phyloP scores from a whole-genome alignment of 768 basidiomycete species.

The Amanita exitialis region DNA sequence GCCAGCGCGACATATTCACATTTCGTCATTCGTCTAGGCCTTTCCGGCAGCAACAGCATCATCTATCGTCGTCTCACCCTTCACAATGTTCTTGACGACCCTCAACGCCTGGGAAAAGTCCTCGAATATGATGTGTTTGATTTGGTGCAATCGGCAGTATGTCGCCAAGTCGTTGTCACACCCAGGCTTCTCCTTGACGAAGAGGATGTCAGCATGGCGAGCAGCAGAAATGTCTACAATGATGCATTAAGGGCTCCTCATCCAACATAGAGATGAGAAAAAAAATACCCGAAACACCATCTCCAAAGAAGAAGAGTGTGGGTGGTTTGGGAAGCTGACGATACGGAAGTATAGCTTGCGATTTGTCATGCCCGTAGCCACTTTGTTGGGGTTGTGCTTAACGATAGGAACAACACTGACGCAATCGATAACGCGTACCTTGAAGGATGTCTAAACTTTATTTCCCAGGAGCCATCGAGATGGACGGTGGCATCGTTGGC shows the following conservation, averaged over 20 bases:
- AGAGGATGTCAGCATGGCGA: slow-evolving; percentile 85
- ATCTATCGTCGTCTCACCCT: slow-evolving; percentile 50
- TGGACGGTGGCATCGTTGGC: slow-evolving; percentile 74
- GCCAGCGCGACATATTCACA: background rate
- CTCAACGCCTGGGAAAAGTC: slow-evolving; percentile 57
- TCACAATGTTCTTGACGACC: slow-evolving; percentile 59
- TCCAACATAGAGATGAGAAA: background rate
- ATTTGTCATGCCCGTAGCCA: slow-evolving; percentile 93
- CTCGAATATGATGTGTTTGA: slow-evolving; percentile 69
- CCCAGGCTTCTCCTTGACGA: slow-evolving; percentile 74
- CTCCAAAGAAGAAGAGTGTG: slow-evolving; percentile 92
- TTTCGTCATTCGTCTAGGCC: background rate
- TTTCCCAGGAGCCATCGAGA: slow-evolving; percentile 61
- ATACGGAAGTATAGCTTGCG: slow-evolving; percentile 89
- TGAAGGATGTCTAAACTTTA: slow-evolving; percentile 82
- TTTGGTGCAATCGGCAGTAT: slow-evolving; percentile 72
- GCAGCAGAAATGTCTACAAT: slow-evolving; percentile 83
- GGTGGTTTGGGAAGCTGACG: slow-evolving; percentile 60
- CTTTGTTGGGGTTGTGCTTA: slow-evolving; percentile 23
- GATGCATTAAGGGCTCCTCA: background rate
- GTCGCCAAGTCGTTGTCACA: slow-evolving; percentile 81
- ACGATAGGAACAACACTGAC: too few species aligned
- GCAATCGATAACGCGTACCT: slow-evolving; percentile 36
- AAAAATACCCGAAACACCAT: slow-evolving; percentile 85
- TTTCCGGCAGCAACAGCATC: slow-evolving; percentile 26